phyloP scores from a whole-genome alignment of 257 asterid species.

The Jasminum sambac region DNA sequence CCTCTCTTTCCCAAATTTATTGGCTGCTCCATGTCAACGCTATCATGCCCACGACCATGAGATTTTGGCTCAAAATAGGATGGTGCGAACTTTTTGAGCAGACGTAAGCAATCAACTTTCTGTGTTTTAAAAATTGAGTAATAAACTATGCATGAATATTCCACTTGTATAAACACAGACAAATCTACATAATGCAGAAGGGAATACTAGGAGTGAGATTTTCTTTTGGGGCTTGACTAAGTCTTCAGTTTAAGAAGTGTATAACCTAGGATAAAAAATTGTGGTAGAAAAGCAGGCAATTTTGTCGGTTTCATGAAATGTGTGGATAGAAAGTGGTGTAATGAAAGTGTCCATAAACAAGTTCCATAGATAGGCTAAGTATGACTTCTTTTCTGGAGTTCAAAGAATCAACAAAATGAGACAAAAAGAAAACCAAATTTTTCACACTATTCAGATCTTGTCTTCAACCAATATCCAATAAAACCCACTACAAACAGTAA shows the following conservation, averaged over 20 bases:
- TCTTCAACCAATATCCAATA: neutral
- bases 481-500: neutral
- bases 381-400: constrained; percentile 10
- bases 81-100: constrained; percentile 73
- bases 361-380: neutral
- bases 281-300: no score
- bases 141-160: constrained; percentile 13
- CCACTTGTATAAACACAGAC: neutral
- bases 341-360: no score
- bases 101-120: constrained; percentile 79
- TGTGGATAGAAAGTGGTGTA: no score
- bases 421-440: constrained; percentile 22
- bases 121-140: constrained; percentile 29
- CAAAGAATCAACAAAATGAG: neutral
- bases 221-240: neutral
- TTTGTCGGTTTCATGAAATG: no score
- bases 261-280: no score
- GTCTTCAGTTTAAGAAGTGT: neutral
- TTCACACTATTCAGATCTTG: constrained; percentile 3
- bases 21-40: constrained; percentile 45
- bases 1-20: constrained; percentile 56
- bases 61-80: constrained; percentile 62
- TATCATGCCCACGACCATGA: constrained; percentile 43
- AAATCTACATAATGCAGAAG: neutral
- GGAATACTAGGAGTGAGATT: neutral